A percentile compares a stretch with the other conserved stretches of the same genome.
Conservation (phyloP, 345 rosid genomes). For the Citrus mangshanensis region DNA sequence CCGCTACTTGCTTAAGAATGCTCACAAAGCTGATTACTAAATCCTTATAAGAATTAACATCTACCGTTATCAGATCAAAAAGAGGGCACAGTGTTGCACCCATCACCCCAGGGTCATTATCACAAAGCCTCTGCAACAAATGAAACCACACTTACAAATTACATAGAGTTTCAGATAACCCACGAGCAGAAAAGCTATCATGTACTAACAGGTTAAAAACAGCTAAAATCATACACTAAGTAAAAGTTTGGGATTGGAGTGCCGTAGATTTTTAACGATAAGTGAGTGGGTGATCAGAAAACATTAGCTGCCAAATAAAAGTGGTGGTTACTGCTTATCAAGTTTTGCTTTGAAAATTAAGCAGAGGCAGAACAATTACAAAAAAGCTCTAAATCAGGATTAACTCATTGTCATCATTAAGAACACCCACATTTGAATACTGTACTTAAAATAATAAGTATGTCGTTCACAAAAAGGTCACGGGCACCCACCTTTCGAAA, state of each 20-base stretch:
- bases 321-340: background rate
- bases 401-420: background rate
- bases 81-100: conserved; percentile 97
- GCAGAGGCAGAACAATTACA: too few species aligned
- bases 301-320: background rate
- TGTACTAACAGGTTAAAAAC: background rate
- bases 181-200: background rate
- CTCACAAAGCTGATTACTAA: conserved; percentile 85
- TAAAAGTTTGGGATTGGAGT: background rate
- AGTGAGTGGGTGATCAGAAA: background rate
- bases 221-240: background rate
- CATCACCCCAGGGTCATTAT: conserved; percentile 98
- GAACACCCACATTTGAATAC: background rate
- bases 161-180: too few species aligned
- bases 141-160: conserved; percentile 1
- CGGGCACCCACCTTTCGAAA: conserved; percentile 63
- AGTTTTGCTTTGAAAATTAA: too few species aligned
- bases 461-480: background rate
- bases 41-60: conserved; percentile 77
- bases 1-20: conserved; percentile 95
- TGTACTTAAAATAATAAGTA: background rate
- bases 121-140: conserved; percentile 66
- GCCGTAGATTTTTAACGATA: too few species aligned
- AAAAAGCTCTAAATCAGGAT: background rate
- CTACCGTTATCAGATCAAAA: conserved; percentile 72